These are phyloP conservation scores for Tolypocladium pustulatum DNA, from an alignment of 2,329 filamentous ascomycete genomes.

Conservation along the genomic window DNA sequence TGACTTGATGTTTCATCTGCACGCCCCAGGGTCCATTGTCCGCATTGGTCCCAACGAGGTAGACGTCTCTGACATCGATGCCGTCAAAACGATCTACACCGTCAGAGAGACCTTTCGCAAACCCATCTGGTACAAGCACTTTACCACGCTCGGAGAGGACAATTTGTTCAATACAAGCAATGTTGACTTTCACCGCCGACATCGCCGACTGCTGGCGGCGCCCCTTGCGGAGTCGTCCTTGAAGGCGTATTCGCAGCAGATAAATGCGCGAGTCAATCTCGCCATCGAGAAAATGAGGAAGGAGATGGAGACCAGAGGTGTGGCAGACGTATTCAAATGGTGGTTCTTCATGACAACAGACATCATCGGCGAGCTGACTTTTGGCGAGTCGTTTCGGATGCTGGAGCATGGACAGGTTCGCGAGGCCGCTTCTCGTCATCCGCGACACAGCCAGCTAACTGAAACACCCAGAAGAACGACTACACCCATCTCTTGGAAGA, in stretches of 20 bases:
- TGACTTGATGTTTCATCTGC: neutral
- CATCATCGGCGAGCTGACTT: slow-evolving; percentile 37
- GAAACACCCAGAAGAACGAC: slow-evolving; percentile 21
- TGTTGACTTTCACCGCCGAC: slow-evolving; percentile 23
- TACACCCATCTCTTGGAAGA: slow-evolving; percentile 28
- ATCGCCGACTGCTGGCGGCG: slow-evolving; percentile 29
- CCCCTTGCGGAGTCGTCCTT: slow-evolving; percentile 26
- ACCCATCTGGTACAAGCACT: slow-evolving; percentile 8
- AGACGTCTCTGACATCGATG: slow-evolving; percentile 9
- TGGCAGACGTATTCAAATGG: slow-evolving; percentile 38
- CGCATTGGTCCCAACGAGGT: slow-evolving; percentile 13
- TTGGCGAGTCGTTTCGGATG: slow-evolving; percentile 35
- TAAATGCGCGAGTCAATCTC: neutral
- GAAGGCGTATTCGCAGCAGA: neutral
- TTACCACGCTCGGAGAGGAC: slow-evolving; percentile 7
- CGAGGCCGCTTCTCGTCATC: neutral
- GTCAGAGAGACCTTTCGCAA: slow-evolving; percentile 13
- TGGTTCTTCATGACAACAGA: slow-evolving; percentile 41
- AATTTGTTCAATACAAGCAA: slow-evolving; percentile 29
- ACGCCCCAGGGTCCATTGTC: slow-evolving; percentile 11
- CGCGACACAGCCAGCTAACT: neutral
- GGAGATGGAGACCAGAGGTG: slow-evolving; percentile 23
- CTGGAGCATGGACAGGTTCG: slow-evolving; percentile 1
- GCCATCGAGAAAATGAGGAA: slow-evolving; percentile 7
- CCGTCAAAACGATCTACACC: slow-evolving; percentile 20